Percentiles rank a stretch among this genome's conserved stretches.
Conservation (phyloP, 352 stramenopile species). For the Phytophthora pseudosyringae region DNA sequence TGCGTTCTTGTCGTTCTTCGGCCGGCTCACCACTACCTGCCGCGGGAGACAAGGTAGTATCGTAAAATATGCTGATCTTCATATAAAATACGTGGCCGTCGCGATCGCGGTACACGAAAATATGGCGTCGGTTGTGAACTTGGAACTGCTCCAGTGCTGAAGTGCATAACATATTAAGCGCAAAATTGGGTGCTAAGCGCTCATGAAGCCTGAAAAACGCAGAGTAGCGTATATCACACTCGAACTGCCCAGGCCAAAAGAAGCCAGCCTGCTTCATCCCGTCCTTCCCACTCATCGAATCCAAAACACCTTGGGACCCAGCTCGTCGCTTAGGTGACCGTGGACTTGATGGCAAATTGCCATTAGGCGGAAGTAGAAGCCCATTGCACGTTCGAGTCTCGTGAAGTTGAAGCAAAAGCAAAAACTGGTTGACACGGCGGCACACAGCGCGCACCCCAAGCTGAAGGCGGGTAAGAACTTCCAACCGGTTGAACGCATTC, state of each 20-base stretch:
- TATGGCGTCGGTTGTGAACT: constrained; percentile 88
- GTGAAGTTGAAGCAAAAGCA: constrained; percentile 85
- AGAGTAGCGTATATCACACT: constrained; percentile 83
- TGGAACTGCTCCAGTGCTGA: constrained; percentile 90
- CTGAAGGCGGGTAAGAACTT: constrained; percentile 76
- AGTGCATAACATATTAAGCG: constrained; percentile 84
- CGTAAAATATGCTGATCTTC: constrained; percentile 77
- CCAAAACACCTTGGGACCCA: constrained; percentile 35
- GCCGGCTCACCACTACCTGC: constrained; percentile 6
- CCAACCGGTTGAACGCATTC: constrained; percentile 55
- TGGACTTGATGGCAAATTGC: constrained; percentile 44
- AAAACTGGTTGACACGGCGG: constrained; percentile 86
- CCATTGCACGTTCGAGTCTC: constrained; percentile 83
- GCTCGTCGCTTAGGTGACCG: constrained; percentile 46
- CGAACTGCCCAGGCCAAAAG: constrained; percentile 89
- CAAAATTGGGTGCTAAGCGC: constrained; percentile 75
- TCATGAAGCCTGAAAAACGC: constrained; percentile 85
- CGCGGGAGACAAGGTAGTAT: constrained; percentile 15
- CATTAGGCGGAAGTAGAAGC: constrained; percentile 61
- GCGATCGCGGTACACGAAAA: constrained; percentile 89
- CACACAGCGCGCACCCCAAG: constrained; percentile 70
- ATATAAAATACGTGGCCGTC: constrained; percentile 91
- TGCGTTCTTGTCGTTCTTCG: constrained; percentile 39
- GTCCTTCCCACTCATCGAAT: constrained; percentile 24
- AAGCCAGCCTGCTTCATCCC: constrained; percentile 45